Percentiles rank a stretch among this genome's conserved stretches.
Conservation (phyloP, 345 rosid genomes). For the Populus davidiana region DNA sequence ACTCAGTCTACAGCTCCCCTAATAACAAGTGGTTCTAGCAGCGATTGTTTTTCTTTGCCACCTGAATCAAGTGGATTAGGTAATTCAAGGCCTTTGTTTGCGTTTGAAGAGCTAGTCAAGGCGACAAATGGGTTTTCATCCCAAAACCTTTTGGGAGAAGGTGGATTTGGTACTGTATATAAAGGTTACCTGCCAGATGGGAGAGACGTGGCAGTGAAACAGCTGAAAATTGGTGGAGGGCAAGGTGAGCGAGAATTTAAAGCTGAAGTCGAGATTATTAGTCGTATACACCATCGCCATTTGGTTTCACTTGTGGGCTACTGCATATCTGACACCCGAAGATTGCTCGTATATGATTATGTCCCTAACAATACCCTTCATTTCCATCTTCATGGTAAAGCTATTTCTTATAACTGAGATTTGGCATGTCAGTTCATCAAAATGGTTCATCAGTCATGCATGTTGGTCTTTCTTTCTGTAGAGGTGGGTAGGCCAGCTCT, state of each 20-base stretch:
- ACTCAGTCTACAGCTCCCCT: slow-evolving; percentile 62
- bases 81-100: slow-evolving; percentile 65
- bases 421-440: slow-evolving; percentile 10
- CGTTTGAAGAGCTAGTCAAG: slow-evolving; percentile 62
- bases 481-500: slow-evolving; percentile 58
- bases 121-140: slow-evolving; percentile 80
- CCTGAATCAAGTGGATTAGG: slow-evolving; percentile 66
- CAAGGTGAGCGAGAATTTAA: slow-evolving; percentile 94
- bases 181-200: slow-evolving; percentile 84
- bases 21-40: slow-evolving; percentile 58
- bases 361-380: slow-evolving; percentile 81
- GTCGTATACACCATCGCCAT: slow-evolving; percentile 91
- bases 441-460: slow-evolving; percentile 8
- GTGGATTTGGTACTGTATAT: slow-evolving; percentile 88
- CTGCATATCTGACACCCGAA: slow-evolving; percentile 73
- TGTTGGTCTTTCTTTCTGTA: slow-evolving; percentile 26
- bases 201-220: slow-evolving; percentile 84
- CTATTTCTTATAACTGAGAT: slow-evolving; percentile 10
- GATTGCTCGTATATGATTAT: slow-evolving; percentile 83
- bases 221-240: slow-evolving; percentile 73
- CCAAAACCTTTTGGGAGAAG: slow-evolving; percentile 83
- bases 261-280: slow-evolving; percentile 91
- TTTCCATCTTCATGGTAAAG: slow-evolving; percentile 91
- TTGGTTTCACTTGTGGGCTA: slow-evolving; percentile 92
- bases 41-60: slow-evolving; percentile 43